Percentiles rank a stretch among this genome's conserved stretches.
Conservation (phyloP, 345 rosid species). For the Lepidium africanum region DNA sequence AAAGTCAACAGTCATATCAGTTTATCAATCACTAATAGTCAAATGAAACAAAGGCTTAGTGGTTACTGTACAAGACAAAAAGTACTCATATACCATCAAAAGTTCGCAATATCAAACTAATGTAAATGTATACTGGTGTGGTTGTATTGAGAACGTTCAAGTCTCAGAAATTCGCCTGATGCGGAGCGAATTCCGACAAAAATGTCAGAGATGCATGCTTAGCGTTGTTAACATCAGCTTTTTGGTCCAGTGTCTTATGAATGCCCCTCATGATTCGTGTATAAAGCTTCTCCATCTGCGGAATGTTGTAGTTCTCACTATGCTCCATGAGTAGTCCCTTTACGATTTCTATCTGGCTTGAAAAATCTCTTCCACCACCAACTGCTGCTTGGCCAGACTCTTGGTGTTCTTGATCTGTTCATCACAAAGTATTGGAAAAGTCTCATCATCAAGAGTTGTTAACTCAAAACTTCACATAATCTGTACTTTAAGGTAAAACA, state of each 20-base stretch:
- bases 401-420: conserved; percentile 34
- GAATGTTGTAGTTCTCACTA: conserved; percentile 56
- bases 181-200: conserved; percentile 66
- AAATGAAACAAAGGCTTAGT: too few species aligned
- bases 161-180: conserved; percentile 59
- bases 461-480: too few species aligned
- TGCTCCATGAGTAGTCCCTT: conserved; percentile 47
- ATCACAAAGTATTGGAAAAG: too few species aligned
- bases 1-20: too few species aligned
- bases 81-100: too few species aligned
- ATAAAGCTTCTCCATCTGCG: conserved; percentile 86
- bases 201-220: conserved; percentile 79
- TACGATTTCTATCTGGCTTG: conserved; percentile 33
- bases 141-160: too few species aligned
- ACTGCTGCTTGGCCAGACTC: conserved; percentile 38
- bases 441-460: too few species aligned
- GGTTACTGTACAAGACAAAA: too few species aligned
- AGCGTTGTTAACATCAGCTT: conserved; percentile 38
- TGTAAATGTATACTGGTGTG: too few species aligned
- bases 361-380: too few species aligned
- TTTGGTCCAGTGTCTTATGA: conserved; percentile 46
- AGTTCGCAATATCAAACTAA: too few species aligned
- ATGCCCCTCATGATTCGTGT: conserved; percentile 65
- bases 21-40: too few species aligned
- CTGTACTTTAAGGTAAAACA: neutral